Conservation (phyloP, 2,329 filamentous ascomycete genomes). For the Penicillium sp. region DNA sequence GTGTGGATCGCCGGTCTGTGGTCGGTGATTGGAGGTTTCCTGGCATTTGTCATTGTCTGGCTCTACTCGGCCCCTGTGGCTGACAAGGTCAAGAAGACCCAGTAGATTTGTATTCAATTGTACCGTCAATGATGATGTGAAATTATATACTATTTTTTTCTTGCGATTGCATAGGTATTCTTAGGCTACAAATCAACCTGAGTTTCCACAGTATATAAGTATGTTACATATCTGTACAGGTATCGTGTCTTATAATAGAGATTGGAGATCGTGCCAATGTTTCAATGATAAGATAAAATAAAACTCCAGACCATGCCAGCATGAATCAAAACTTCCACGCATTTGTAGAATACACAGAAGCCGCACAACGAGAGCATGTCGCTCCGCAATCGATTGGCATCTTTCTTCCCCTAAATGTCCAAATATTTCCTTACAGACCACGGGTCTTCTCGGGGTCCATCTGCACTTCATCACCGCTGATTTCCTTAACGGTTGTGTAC, state of each 20-base stretch:
- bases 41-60: constrained; percentile 85
- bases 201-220: not conserved
- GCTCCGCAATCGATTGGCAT: not conserved
- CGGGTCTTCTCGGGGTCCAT: constrained; percentile 52
- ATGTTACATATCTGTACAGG: not conserved
- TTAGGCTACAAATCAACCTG: not conserved
- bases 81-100: constrained; percentile 50
- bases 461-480: constrained; percentile 65
- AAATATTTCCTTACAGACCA: constrained; percentile 34
- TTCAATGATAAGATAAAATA: not conserved
- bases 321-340: constrained; percentile 16
- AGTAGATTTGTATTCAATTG: constrained; percentile 33
- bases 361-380: not conserved
- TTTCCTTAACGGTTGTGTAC: constrained; percentile 66
- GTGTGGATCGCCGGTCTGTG: constrained; percentile 90
- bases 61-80: constrained; percentile 67
- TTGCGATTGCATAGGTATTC: constrained; percentile 5
- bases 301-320: constrained; percentile 29
- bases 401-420: not conserved
- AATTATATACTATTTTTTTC: constrained; percentile 20
- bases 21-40: constrained; percentile 78
- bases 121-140: constrained; percentile 25
- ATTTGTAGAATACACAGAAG: constrained; percentile 5
- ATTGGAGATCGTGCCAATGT: constrained; percentile 7
- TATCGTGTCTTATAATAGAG: not conserved